phyloP scores from a whole-genome alignment of 2,329 filamentous ascomycete genomes.

The Diaporthe sp. region DNA sequence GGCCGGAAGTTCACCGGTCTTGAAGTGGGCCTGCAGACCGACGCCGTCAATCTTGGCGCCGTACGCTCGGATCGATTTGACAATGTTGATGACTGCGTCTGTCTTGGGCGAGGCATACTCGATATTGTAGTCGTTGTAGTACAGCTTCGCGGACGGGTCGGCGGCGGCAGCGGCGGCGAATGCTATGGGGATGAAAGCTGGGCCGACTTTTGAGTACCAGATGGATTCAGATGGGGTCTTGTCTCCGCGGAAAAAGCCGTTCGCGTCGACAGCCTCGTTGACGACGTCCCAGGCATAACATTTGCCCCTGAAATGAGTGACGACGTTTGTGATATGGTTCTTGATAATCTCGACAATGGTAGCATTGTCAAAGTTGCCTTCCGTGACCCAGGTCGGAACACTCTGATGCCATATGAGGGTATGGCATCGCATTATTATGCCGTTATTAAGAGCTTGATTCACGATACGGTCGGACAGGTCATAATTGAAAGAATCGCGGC shows the following conservation, averaged over 20 bases:
- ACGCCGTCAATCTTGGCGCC: slow-evolving; percentile 65
- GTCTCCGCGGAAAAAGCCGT: slow-evolving; percentile 62
- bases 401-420: slow-evolving; percentile 64
- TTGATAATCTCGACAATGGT: slow-evolving; percentile 66
- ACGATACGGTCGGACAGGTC: slow-evolving; percentile 64
- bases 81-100: slow-evolving; percentile 51
- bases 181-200: slow-evolving; percentile 67
- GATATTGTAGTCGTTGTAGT: slow-evolving; percentile 62
- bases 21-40: slow-evolving; percentile 65
- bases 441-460: not conserved
- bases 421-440: slow-evolving; percentile 70
- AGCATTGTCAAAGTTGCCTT: slow-evolving; percentile 66
- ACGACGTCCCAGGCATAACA: slow-evolving; percentile 75
- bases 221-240: slow-evolving; percentile 51
- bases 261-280: slow-evolving; percentile 72
- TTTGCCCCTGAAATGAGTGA: slow-evolving; percentile 67
- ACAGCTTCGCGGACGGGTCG: slow-evolving; percentile 31
- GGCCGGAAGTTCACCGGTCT: slow-evolving; percentile 53
- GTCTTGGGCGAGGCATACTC: slow-evolving; percentile 51
- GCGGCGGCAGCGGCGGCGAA: slow-evolving; percentile 50
- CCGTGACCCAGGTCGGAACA: slow-evolving; percentile 63
- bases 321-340: slow-evolving; percentile 70
- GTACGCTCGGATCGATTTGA: slow-evolving; percentile 50
- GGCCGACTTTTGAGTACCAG: slow-evolving; percentile 69
- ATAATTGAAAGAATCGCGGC: slow-evolving; percentile 68